phyloP scores from a whole-genome alignment of 2,329 filamentous ascomycete genomes.

The Phoma sp. region DNA sequence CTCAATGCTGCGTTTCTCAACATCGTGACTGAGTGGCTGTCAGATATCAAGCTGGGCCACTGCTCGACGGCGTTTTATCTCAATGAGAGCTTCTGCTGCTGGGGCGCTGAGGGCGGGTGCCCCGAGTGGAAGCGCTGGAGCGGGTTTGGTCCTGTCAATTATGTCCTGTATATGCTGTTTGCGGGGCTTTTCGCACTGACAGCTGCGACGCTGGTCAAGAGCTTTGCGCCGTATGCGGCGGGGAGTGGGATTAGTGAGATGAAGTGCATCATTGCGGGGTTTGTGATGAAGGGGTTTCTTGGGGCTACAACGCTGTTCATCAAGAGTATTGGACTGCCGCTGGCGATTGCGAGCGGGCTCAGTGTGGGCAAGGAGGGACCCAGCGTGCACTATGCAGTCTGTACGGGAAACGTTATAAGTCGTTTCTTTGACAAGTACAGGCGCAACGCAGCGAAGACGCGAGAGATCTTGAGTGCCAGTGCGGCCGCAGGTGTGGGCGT shows the following conservation, averaged over 20 bases:
- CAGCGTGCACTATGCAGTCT: conserved; percentile 98
- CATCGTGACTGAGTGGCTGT: conserved; percentile 95
- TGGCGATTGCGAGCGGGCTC: conserved; percentile 91
- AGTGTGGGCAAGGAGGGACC: conserved; percentile 97
- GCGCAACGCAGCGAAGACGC: conserved; percentile 88
- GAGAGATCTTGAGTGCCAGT: conserved; percentile 92
- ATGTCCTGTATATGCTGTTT: conserved; percentile 85
- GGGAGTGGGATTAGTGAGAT: conserved; percentile 98
- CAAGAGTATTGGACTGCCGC: conserved; percentile 87
- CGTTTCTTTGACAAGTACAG: conserved; percentile 91
- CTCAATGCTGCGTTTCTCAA: conserved; percentile 92
- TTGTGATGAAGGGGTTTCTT: conserved; percentile 98
- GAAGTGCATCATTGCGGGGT: conserved; percentile 98
- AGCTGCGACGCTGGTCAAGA: conserved; percentile 83
- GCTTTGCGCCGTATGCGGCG: conserved; percentile 93
- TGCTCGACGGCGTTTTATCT: conserved; percentile 96
- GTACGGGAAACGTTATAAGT: conserved; percentile 95
- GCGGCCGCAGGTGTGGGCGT: conserved; percentile 95
- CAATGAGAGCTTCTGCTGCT: conserved; percentile 97
- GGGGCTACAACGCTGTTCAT: conserved; percentile 90
- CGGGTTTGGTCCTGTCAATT: conserved; percentile 77
- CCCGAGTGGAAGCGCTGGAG: conserved; percentile 91
- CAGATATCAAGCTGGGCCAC: conserved; percentile 94
- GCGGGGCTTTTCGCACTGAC: conserved; percentile 82
- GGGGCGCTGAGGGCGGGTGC: conserved; percentile 91